Evolutionary conservation across 352 stramenopile genomes (phyloP).

Genomic region (Phytophthora pini): DNA sequence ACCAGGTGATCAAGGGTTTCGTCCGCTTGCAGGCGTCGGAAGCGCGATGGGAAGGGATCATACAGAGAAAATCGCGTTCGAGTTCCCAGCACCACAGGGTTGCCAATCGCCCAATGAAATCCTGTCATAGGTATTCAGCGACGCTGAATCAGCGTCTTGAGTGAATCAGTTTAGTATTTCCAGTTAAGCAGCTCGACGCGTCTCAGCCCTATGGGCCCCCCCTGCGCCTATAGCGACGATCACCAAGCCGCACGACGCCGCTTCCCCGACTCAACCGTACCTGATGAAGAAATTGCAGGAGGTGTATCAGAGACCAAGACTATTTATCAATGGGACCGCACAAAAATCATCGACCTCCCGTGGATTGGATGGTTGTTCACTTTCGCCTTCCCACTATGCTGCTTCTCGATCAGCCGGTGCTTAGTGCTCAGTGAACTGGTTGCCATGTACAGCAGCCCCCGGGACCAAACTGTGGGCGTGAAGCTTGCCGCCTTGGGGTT

Average conservation of each 20-base stretch:
- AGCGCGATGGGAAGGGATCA: background rate
- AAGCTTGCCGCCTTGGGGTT: conserved; percentile 25
- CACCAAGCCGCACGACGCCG: conserved; percentile 4
- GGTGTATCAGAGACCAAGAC: conserved; percentile 1
- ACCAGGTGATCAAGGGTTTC: background rate
- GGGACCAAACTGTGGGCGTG: background rate
- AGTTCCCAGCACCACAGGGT: background rate
- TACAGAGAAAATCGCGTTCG: conserved; percentile 2
- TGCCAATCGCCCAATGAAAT: conserved; percentile 4
- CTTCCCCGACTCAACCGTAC: background rate
- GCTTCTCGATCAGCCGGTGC: conserved; percentile 21
- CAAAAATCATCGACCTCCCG: background rate
- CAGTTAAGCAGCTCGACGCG: background rate
- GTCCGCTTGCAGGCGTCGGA: conserved; percentile 4
- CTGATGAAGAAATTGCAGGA: background rate
- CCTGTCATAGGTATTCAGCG: background rate
- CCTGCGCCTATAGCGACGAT: background rate
- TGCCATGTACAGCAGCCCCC: conserved; percentile 20
- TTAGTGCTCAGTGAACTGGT: conserved; percentile 13
- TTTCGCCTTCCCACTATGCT: conserved; percentile 20
- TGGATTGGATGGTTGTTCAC: conserved; percentile 27
- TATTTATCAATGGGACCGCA: background rate
- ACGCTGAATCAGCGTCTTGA: no score
- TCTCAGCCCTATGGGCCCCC: background rate
- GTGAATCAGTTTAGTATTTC: no score